Evolutionary conservation across 2,329 filamentous ascomycete species (phyloP).

Genomic region (Sporothrix dimorphospora): DNA sequence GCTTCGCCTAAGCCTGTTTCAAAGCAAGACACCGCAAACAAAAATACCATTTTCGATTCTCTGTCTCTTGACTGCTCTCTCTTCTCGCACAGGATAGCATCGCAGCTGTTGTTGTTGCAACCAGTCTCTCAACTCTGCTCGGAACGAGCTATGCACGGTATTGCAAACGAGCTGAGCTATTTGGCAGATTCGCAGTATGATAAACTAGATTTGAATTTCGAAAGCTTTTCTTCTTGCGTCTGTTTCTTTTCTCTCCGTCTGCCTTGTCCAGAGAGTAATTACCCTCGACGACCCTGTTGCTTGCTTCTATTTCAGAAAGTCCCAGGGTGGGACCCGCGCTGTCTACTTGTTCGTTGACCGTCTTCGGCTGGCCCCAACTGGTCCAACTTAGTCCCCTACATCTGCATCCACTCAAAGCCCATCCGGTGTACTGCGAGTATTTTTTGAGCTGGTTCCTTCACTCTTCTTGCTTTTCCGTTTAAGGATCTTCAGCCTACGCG

Average conservation of each 20-base stretch:
- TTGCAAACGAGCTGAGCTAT: background rate
- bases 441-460: background rate
- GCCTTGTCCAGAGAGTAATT: background rate
- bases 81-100: background rate
- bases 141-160: background rate
- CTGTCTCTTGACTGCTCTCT: too few relatives aligned
- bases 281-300: background rate
- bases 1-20: constrained; percentile 21
- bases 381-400: background rate
- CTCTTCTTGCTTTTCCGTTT: background rate
- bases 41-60: background rate
- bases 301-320: background rate
- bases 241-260: background rate
- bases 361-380: background rate
- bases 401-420: background rate
- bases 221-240: background rate
- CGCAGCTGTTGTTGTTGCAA: background rate
- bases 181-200: background rate
- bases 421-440: background rate
- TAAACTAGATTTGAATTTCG: background rate
- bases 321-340: background rate
- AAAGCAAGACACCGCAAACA: constrained; percentile 4
- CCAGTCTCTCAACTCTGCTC: background rate
- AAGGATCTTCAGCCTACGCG: background rate
- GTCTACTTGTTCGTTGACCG: background rate